Base-by-base conservation (phyloP, 2,329 filamentous ascomycete genomes). In the Diaporthe aspalathi region DNA sequence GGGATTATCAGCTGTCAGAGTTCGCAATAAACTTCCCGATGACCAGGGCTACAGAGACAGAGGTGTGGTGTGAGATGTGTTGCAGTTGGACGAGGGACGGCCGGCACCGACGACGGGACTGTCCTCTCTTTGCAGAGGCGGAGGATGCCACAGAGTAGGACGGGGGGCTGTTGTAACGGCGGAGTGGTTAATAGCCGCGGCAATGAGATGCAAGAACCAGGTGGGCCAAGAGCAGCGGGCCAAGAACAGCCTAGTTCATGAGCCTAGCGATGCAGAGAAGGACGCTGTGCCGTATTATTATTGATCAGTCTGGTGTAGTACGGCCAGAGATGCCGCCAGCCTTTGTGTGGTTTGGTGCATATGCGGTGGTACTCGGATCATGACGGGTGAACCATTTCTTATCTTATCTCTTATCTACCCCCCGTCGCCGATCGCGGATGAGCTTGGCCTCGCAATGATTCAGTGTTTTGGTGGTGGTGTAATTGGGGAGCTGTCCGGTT, bases 351-450 rank as follows among this genome's bases (percentile, higher is more conserved):
- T 7, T 16, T 65, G 60, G 60, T 50, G 60, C 24, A n/a, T n/a
- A n/a, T 47, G 57, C 32, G 5, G 32, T 63, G 45, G 35, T 29
- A 35, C 29, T 70, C 22, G 40, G 40, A 24, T 45, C 27, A n/a
- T 70, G 47, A 54, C 54, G 38, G 29, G 52, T 68, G 32, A 20
- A 38, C 70, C 40, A 52, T 65, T 45, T 38, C 70, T 69, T 72
- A 72, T 72, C 70, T 56, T 56, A 65, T 65, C 70, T 56, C 53
- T 68, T 68, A 68, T 72, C 66, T 70, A 27, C 38, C 8, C 20
- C 8, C 27, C 12, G 3, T 29, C 20, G 27, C 57, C 50, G 57
- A 43, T 45, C 56, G 11, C 56, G 56, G 49, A 66, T n/a, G 56
- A 56, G 54, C 54, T 63, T 50, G 56, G 24, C 47, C 14, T 35